A percentile compares a stretch with the other conserved stretches of the same genome.
Evolutionary conservation across 108 stramenopile species (phyloP).

Genomic region (Skeletonema costatum): DNA sequence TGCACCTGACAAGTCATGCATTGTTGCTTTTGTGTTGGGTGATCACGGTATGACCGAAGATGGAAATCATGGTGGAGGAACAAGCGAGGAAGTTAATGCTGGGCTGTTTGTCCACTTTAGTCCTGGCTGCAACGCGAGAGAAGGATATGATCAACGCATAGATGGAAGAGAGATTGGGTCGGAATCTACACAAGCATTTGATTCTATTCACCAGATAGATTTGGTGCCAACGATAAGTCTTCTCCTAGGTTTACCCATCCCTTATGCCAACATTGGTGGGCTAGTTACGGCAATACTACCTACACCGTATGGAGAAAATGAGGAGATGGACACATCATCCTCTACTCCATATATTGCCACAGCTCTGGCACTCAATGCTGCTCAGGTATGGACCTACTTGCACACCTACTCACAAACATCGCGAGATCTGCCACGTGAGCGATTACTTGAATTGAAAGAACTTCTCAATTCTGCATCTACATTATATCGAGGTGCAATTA

Average conservation of each 20-base stretch:
- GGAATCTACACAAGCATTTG: conserved; percentile 21
- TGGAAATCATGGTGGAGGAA: conserved; percentile 98
- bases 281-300: conserved; percentile 83
- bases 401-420: conserved; percentile 70
- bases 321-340: neutral
- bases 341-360: conserved; percentile 52
- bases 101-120: conserved; percentile 91
- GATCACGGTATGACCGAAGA: conserved; percentile 99
- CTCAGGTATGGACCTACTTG: conserved; percentile 86
- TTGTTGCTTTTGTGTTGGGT: conserved; percentile 74
- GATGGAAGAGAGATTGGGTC: conserved; percentile 24
- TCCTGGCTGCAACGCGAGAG: conserved; percentile 57
- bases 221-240: conserved; percentile 93
- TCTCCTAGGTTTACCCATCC: conserved; percentile 91
- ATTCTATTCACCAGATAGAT: conserved; percentile 85
- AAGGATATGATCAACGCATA: conserved; percentile 14
- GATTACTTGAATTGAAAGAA: conserved; percentile 57
- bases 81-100: conserved; percentile 92
- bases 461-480: conserved; percentile 62
- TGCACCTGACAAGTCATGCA: conserved; percentile 59
- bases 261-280: conserved; percentile 93
- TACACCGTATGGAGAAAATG: neutral
- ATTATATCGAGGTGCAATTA: conserved; percentile 58
- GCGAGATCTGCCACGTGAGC: conserved; percentile 57
- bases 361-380: conserved; percentile 85